Base-by-base conservation (phyloP, 306 rosid species). In the Vicia sativa region DNA sequence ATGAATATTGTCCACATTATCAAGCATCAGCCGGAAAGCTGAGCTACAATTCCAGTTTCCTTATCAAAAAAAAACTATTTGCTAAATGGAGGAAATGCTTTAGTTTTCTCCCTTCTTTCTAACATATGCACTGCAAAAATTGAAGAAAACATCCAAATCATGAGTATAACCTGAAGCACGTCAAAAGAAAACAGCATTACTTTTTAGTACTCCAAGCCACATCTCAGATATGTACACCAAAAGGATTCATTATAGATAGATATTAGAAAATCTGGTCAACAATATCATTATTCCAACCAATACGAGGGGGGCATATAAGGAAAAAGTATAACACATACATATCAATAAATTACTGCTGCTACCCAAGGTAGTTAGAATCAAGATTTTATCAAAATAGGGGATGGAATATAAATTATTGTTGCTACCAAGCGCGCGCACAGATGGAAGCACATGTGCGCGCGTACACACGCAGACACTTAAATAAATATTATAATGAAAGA, bases 11-110 rank as follows among this genome's bases (percentile, higher is more conserved):
- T 78, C 79, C 74, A 29, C 78, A 78, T 74, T 68, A 54, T 78
- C 84, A 68, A 56, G 84, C 91, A 85, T 82, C 68, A 45, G 75
- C 61, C 59, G 31, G 67, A 60, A 71, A 65, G 61, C 72, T 42
- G 52, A 68, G 53, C 68, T 12, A 6, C 82, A 84, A 82, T 71
- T 42, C 64, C 77, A 68, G 62, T 77, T 77, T 68, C 81, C 70
- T 62, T 14, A 29, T 59, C 48, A 62, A 65, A 62, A 62, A 67
- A n/a, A 65, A 58, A 28, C 57, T 60, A 78, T 68, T 73, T 57
- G 46, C 26, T 34, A 29, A 25, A 29, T 35, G 19, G 34, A 71
- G 42, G 65, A 66, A 9, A 15, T 29, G 50, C 8, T 29, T 56
- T 13, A 7, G 14, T 74, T 56, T 26, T 8, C 44, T 62, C 29